Conservation (phyloP, 306 rosid genomes). For the Cucurbita pepo region DNA sequence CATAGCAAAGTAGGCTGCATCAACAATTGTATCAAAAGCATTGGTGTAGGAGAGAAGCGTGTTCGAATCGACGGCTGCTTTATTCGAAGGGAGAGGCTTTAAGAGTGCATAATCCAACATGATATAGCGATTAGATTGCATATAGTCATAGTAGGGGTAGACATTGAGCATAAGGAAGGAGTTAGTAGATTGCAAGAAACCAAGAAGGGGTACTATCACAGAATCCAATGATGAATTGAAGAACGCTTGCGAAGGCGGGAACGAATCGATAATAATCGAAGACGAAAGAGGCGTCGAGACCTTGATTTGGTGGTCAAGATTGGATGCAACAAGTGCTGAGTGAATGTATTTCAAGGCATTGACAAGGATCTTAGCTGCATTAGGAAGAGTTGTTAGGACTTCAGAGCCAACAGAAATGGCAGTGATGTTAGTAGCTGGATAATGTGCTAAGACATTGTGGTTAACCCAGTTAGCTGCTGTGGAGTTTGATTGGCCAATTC, state of each 20-base stretch:
- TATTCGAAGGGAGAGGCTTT: constrained; percentile 79
- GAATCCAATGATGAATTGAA: constrained; percentile 70
- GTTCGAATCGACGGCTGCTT: constrained; percentile 81
- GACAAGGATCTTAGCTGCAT: constrained; percentile 76
- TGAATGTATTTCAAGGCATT: constrained; percentile 72
- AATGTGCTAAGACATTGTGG: constrained; percentile 71
- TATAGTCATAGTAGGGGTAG: constrained; percentile 80
- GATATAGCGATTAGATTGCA: constrained; percentile 53
- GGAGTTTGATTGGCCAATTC: constrained; percentile 91
- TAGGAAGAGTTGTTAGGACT: constrained; percentile 59
- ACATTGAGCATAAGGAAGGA: constrained; percentile 77
- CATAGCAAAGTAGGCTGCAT: constrained; percentile 89
- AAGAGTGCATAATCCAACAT: constrained; percentile 86
- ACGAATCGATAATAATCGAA: constrained; percentile 72
- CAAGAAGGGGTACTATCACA: constrained; percentile 63
- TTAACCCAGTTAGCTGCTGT: constrained; percentile 88
- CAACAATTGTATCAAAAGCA: constrained; percentile 82
- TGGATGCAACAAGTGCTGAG: constrained; percentile 80
- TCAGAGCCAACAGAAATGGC: constrained; percentile 81
- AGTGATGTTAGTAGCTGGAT: constrained; percentile 82
- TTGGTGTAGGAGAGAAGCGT: constrained; percentile 79
- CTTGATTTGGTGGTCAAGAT: constrained; percentile 62
- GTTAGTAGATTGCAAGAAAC: constrained; percentile 70
- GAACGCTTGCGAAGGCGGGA: constrained; percentile 93
- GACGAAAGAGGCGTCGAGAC: constrained; percentile 85